Evolutionary conservation across 306 rosid genomes (phyloP).

Genomic region (Cotoneaster glaucophyllus): DNA sequence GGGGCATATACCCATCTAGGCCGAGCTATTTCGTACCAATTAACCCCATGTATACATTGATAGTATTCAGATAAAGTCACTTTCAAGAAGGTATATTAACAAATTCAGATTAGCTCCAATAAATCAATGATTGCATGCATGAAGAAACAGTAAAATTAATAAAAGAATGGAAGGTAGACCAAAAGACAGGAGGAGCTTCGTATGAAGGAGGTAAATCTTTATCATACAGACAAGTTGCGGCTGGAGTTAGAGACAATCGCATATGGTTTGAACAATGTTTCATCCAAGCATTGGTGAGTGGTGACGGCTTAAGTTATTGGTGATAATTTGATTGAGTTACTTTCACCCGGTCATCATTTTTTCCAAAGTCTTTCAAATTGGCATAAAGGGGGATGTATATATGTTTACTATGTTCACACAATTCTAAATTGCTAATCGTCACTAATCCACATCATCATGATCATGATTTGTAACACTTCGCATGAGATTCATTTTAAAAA

Average conservation of each 20-base stretch:
- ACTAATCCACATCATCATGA: no score
- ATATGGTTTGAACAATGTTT: background rate
- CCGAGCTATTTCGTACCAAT: background rate
- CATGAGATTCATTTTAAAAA: background rate
- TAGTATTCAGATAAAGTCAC: background rate
- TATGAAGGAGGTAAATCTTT: background rate
- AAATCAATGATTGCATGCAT: background rate
- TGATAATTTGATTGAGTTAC: background rate
- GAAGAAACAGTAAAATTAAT: background rate
- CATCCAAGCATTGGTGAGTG: background rate
- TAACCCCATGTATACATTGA: background rate
- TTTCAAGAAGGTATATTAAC: background rate
- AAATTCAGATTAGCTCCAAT: background rate
- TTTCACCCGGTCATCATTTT: background rate
- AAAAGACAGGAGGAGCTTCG: background rate
- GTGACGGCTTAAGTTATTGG: background rate
- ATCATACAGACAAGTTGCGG: background rate
- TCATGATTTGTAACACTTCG: background rate
- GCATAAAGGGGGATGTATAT: background rate
- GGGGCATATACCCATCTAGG: background rate
- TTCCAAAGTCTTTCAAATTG: background rate
- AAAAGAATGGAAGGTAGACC: background rate
- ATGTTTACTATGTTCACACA: background rate
- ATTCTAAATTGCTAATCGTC: background rate
- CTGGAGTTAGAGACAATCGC: background rate